A percentile compares a stretch with the other conserved stretches of the same genome.
Evolutionary conservation across 495 filamentous ascomycete genomes (phyloP).

Genomic region (Penicillium salamii): DNA sequence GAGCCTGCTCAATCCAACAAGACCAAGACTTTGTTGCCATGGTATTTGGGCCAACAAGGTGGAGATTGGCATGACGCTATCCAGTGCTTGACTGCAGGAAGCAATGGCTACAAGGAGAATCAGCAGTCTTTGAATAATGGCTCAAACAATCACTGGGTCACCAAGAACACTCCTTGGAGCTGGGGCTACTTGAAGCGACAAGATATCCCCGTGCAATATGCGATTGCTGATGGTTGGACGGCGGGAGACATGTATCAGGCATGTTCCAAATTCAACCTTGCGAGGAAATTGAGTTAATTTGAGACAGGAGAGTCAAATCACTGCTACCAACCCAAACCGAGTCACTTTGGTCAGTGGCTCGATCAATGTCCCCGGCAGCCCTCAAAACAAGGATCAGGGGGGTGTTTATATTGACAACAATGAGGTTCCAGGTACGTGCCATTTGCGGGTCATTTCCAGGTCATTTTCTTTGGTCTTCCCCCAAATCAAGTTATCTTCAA

Average conservation of each 20-base stretch:
- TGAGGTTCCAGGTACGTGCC: slow-evolving; percentile 43
- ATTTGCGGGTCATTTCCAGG: background rate
- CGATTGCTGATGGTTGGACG: slow-evolving; percentile 53
- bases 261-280: background rate
- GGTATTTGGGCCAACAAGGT: slow-evolving; percentile 52
- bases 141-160: slow-evolving; percentile 52
- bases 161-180: slow-evolving; percentile 52
- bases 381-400: slow-evolving; percentile 41
- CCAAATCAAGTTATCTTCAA: background rate
- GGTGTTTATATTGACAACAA: slow-evolving; percentile 57
- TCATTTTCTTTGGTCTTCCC: background rate
- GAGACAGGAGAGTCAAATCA: slow-evolving; percentile 47
- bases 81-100: slow-evolving; percentile 53
- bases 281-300: background rate
- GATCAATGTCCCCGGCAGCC: slow-evolving; percentile 50
- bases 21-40: slow-evolving; percentile 45
- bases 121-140: slow-evolving; percentile 49
- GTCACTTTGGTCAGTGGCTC: slow-evolving; percentile 53
- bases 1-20: slow-evolving; percentile 19
- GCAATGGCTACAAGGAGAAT: slow-evolving; percentile 50
- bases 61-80: slow-evolving; percentile 46
- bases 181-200: slow-evolving; percentile 48
- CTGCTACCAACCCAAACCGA: slow-evolving; percentile 54
- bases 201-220: slow-evolving; percentile 54
- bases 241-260: slow-evolving; percentile 57